Evolutionary conservation across 176 grass and related monocot genomes (phyloP).

Genomic region (Zoysia pacifica): DNA sequence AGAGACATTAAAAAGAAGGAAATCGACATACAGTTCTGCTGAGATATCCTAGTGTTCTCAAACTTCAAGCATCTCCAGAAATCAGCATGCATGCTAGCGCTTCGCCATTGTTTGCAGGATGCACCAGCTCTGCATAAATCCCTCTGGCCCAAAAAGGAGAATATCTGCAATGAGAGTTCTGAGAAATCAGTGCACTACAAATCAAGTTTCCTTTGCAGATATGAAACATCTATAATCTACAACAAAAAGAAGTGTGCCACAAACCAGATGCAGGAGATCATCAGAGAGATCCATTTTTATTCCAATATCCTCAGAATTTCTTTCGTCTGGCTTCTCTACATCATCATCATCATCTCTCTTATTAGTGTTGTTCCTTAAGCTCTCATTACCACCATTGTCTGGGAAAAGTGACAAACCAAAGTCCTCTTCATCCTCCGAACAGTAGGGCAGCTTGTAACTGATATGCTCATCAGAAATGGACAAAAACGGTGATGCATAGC

Average conservation of each 20-base stretch:
- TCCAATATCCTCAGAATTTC: constrained; percentile 61
- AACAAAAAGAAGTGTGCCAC: constrained; percentile 3
- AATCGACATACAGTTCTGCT: constrained; percentile 78
- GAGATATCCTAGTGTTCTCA: constrained; percentile 71
- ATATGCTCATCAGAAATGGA: constrained; percentile 27
- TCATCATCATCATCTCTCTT: constrained; percentile 22
- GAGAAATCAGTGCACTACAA: constrained; percentile 27
- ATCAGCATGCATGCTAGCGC: constrained; percentile 73
- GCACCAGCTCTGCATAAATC: constrained; percentile 92
- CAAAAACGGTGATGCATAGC: constrained; percentile 42
- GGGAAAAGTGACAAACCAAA: constrained; percentile 45
- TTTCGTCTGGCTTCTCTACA: constrained; percentile 43
- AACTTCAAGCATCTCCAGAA: constrained; percentile 95
- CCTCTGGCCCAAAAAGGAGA: constrained; percentile 88
- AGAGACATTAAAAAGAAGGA: neutral
- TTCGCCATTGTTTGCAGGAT: constrained; percentile 82
- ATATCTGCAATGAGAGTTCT: constrained; percentile 64
- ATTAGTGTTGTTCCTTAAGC: constrained; percentile 18
- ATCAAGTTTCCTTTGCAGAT: constrained; percentile 17
- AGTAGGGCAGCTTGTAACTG: constrained; percentile 30
- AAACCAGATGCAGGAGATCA: constrained; percentile 90
- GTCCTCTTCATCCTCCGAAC: constrained; percentile 53
- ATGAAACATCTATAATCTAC: neutral
- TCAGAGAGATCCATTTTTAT: constrained; percentile 95
- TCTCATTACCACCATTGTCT: constrained; percentile 48